A percentile compares a stretch with the other conserved stretches of the same genome.
phyloP scores from a whole-genome alignment of 495 filamentous ascomycete genomes.

The Aspergillus ellipticus region DNA sequence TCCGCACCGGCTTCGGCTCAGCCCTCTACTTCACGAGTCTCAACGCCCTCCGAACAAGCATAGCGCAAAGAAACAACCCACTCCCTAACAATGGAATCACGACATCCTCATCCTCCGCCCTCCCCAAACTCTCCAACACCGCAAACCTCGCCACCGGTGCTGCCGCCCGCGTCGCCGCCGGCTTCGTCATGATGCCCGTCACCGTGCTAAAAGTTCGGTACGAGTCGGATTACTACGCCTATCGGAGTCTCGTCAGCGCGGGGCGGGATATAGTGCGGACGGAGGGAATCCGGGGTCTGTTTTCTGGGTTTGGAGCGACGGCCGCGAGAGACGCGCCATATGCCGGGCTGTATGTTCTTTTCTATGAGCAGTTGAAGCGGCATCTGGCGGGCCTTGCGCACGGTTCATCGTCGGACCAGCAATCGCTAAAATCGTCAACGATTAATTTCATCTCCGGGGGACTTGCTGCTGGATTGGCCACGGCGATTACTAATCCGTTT shows the following conservation, averaged over 20 bases:
- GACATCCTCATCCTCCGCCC: constrained; percentile 59
- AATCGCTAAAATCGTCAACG: constrained; percentile 35
- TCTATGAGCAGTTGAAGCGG: constrained; percentile 88
- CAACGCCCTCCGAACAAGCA: constrained; percentile 71
- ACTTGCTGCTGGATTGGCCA: constrained; percentile 75
- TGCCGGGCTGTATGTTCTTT: constrained; percentile 88
- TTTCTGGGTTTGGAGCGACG: constrained; percentile 89
- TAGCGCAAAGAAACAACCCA: constrained; percentile 44
- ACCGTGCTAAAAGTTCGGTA: constrained; percentile 97
- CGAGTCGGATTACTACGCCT: constrained; percentile 79
- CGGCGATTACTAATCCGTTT: constrained; percentile 89
- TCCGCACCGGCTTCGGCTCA: constrained; percentile 88
- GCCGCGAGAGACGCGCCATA: constrained; percentile 92
- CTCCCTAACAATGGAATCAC: constrained; percentile 6
- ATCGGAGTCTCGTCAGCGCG: constrained; percentile 71
- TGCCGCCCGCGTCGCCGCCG: constrained; percentile 75
- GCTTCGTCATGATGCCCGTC: constrained; percentile 91
- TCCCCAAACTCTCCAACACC: constrained; percentile 79
- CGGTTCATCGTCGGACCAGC: not conserved
- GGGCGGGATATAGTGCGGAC: constrained; percentile 66
- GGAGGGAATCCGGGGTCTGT: constrained; percentile 82
- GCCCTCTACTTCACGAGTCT: constrained; percentile 92
- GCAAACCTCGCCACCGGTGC: constrained; percentile 86
- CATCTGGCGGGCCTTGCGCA: constrained; percentile 43
- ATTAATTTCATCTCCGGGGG: constrained; percentile 85